These are phyloP conservation scores for Phaeomoniella chlamydospora DNA, from an alignment of 2,329 filamentous ascomycete genomes.

Conservation along the genomic window DNA sequence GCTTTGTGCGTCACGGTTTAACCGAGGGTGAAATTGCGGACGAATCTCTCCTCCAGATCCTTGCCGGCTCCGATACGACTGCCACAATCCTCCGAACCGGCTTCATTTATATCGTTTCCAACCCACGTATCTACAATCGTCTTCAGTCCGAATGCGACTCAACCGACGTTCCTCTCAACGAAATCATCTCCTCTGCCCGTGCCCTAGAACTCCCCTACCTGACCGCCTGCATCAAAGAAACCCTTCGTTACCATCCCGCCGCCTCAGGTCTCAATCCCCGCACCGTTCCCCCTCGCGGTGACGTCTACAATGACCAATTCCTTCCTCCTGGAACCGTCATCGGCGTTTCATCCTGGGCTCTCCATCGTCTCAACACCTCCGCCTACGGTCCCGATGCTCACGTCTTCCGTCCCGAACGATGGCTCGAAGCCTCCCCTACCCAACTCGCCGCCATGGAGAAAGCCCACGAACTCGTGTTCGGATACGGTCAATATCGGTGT, in stretches of 20 bases:
- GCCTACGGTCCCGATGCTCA: constrained; percentile 27
- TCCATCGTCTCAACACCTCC: constrained; percentile 20
- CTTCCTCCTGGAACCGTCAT: constrained; percentile 49
- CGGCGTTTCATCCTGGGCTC: constrained; percentile 18
- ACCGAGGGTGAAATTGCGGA: constrained; percentile 6
- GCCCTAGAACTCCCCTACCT: constrained; percentile 15
- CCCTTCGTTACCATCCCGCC: constrained; percentile 9
- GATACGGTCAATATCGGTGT: constrained; percentile 15
- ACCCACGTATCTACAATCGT: constrained; percentile 6
- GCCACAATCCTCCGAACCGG: constrained; percentile 7
- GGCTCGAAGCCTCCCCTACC: constrained; percentile 18
- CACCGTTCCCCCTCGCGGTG: constrained; percentile 6
- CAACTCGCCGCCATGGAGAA: constrained; percentile 13
- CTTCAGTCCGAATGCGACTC: constrained; percentile 12
- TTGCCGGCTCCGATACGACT: constrained; percentile 7
- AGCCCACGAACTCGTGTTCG: constrained; percentile 15
- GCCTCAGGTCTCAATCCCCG: constrained; percentile 2
- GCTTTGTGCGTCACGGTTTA: constrained; percentile 7
- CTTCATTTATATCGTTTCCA: constrained; percentile 7
- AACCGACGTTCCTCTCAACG: constrained; percentile 1
- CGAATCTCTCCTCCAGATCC: constrained; percentile 7
- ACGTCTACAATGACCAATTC: constrained; percentile 16
- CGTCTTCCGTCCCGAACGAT: constrained; percentile 26
- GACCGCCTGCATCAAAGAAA: constrained; percentile 14
- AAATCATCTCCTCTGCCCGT: constrained; percentile 7